Conservation (phyloP, 208 protist species). For the Leishmania lainsoni region DNA sequence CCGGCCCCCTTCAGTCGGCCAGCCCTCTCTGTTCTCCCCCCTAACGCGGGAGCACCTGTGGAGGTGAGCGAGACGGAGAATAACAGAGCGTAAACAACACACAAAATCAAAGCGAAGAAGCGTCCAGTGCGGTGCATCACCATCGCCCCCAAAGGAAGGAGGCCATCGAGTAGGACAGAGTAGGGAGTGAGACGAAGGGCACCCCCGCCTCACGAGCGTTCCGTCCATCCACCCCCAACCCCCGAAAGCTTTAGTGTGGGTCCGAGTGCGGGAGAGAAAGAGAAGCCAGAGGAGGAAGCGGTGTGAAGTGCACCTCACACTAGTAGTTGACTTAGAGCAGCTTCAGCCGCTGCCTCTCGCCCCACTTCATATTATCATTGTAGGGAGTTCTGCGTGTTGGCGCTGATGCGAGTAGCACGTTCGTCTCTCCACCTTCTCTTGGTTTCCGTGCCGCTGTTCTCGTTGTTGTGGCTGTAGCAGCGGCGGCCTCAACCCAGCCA, state of each 20-base stretch:
- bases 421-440: background rate
- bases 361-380: background rate
- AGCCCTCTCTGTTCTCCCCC: background rate
- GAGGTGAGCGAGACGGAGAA: background rate
- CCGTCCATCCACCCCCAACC: background rate
- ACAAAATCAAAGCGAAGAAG: background rate
- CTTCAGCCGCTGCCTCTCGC: background rate
- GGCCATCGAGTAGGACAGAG: background rate
- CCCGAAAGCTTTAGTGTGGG: too few species aligned
- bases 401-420: background rate
- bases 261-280: too few species aligned
- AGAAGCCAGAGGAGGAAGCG: background rate
- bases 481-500: background rate
- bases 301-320: background rate
- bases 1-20: background rate
- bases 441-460: background rate
- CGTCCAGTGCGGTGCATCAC: background rate
- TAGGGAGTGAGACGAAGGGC: too few species aligned
- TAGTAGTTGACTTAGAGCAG: background rate
- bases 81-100: background rate
- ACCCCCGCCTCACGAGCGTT: background rate
- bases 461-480: background rate
- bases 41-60: too few species aligned
- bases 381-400: background rate
- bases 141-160: background rate